Conservation (phyloP, 2,329 filamentous ascomycete species). For the Trichoderma arundinaceum region DNA sequence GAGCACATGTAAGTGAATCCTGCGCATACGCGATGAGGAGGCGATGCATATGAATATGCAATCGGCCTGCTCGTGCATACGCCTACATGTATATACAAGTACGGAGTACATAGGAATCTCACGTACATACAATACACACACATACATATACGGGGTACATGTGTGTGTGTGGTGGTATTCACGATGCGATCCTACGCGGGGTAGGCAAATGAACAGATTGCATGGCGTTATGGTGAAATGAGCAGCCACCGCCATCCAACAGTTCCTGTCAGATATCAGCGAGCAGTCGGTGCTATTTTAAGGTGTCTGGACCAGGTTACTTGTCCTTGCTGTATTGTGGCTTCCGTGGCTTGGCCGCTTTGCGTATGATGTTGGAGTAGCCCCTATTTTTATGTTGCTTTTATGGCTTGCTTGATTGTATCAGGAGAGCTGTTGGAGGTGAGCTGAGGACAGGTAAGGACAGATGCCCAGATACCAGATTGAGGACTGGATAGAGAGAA, state of each 20-base stretch:
- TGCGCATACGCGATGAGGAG: slow-evolving; percentile 11
- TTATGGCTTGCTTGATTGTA: too few species aligned
- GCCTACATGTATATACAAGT: not conserved
- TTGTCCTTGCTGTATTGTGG: too few species aligned
- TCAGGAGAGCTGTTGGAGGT: too few species aligned
- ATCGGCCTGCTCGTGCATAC: slow-evolving; percentile 11
- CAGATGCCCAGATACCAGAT: too few species aligned
- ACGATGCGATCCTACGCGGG: slow-evolving; percentile 13
- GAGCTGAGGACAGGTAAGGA: too few species aligned
- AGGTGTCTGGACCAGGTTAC: not conserved
- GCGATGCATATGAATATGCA: not conserved
- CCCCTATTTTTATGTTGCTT: too few species aligned
- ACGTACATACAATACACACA: slow-evolving; percentile 6
- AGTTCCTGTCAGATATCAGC: slow-evolving; percentile 1
- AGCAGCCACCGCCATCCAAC: slow-evolving; percentile 13
- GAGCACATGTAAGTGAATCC: not conserved
- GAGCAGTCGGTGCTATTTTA: not conserved
- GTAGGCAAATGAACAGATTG: slow-evolving; percentile 11
- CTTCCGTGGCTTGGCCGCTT: too few species aligned
- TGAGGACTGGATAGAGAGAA: too few species aligned
- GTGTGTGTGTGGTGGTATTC: not conserved
- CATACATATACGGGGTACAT: not conserved
- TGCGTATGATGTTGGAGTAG: too few species aligned
- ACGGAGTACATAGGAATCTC: not conserved
- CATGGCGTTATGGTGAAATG: not conserved